phyloP scores from a whole-genome alignment of 2,329 filamentous ascomycete genomes.

The Alternaria novae-zelandiae region DNA sequence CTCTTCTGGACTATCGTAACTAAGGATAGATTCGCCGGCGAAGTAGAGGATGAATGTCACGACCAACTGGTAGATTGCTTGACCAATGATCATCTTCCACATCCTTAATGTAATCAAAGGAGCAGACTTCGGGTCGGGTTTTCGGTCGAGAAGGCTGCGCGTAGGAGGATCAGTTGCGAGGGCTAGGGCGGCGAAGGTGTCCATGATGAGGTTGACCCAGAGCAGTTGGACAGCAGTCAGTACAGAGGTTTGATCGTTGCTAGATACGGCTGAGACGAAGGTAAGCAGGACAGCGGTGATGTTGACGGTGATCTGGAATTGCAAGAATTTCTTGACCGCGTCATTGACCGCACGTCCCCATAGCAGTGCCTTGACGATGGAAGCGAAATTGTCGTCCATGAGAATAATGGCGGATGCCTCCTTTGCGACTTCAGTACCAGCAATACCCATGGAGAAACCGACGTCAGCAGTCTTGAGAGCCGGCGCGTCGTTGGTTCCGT shows the following conservation, averaged over 20 bases:
- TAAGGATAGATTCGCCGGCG: conserved; percentile 67
- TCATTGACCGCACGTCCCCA: conserved; percentile 67
- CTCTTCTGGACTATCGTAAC: conserved; percentile 57
- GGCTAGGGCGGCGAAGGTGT: conserved; percentile 88
- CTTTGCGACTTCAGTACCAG: conserved; percentile 83
- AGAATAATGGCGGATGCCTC: conserved; percentile 85
- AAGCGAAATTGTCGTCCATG: conserved; percentile 87
- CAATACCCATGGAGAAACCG: conserved; percentile 85
- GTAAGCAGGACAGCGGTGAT: conserved; percentile 87
- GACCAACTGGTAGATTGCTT: conserved; percentile 84
- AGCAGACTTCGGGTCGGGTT: conserved; percentile 76
- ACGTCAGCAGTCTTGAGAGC: conserved; percentile 82
- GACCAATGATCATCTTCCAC: conserved; percentile 98
- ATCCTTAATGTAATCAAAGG: conserved; percentile 85
- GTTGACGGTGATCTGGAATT: conserved; percentile 84
- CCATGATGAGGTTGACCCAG: conserved; percentile 98
- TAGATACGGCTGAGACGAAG: conserved; percentile 85
- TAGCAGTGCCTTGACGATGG: conserved; percentile 82
- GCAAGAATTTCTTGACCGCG: conserved; percentile 51
- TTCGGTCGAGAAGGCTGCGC: conserved; percentile 78
- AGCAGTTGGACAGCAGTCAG: conserved; percentile 89
- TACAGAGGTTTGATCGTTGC: conserved; percentile 71
- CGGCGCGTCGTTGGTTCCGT: conserved; percentile 83
- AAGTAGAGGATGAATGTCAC: conserved; percentile 85
- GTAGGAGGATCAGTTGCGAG: conserved; percentile 90